These are phyloP conservation scores for Lactarius trivialis DNA, from an alignment of 768 basidiomycete species.

Conservation along the genomic window DNA sequence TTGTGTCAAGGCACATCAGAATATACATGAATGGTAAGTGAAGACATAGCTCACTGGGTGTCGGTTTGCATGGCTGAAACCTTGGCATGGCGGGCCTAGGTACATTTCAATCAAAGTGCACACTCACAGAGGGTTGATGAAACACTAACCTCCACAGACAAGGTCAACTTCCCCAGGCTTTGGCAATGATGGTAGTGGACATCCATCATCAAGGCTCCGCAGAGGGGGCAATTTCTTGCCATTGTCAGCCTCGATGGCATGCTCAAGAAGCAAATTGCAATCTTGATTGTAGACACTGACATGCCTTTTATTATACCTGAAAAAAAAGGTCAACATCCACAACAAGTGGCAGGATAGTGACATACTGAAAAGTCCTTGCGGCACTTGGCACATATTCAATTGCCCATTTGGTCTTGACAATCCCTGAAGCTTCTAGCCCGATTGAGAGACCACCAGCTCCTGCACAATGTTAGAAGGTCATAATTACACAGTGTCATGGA, in stretches of 20 bases:
- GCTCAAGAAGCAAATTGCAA: constrained; percentile 50
- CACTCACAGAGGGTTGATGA: too few species aligned
- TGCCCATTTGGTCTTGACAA: constrained; percentile 61
- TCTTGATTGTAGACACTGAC: constrained; percentile 60
- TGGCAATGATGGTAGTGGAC: constrained; percentile 43
- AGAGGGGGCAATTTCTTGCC: constrained; percentile 38
- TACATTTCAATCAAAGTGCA: neutral
- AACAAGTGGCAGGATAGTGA: constrained; percentile 3
- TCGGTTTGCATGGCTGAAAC: constrained; percentile 61
- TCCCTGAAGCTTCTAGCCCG: constrained; percentile 55
- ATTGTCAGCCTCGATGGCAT: constrained; percentile 45
- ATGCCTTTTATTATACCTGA: constrained; percentile 55
- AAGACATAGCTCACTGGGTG: constrained; percentile 37
- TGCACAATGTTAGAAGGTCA: constrained; percentile 26
- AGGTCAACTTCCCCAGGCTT: constrained; percentile 56
- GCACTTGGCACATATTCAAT: constrained; percentile 61
- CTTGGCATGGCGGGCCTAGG: constrained; percentile 70
- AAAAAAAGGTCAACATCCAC: neutral
- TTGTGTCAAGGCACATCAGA: constrained; percentile 24
- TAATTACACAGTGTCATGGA: neutral
- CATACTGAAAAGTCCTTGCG: constrained; percentile 56
- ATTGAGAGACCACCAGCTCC: constrained; percentile 72
- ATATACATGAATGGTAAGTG: neutral
- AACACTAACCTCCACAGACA: constrained; percentile 61
- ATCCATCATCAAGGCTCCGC: constrained; percentile 34